Base-by-base conservation (phyloP, 805 yeast species). In the Candida rishiriensis region DNA sequence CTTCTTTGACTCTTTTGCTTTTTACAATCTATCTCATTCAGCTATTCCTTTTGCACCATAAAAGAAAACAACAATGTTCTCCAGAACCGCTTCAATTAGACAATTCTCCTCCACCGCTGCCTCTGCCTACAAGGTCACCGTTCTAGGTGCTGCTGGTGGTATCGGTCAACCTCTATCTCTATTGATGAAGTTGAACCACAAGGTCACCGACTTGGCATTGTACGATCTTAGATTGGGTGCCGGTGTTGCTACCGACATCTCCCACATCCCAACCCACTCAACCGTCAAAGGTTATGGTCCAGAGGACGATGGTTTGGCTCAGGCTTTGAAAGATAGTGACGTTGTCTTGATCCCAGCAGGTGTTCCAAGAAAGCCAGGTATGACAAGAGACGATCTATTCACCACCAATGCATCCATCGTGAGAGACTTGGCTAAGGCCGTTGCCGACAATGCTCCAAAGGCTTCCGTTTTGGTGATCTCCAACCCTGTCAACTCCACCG, bases 331-430 rank as follows among this genome's bases (percentile, higher is more conserved):
- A 41, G 89, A 83, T 40, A 79, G 96, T 41, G 95, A 89, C 58
- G 82, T 90, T 48, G 90, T 90, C 42, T 78, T 90, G 47, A 87
- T 90, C 69, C 97, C 97, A 64, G 97, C 97, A 46, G 97, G 97
- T 76, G 95, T 90, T 47, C 97, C 95, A 75, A 87, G 95, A 81
- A 90, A 89, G 76, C 97, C 97, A 56, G 97, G 97, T 69, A 90
- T 90, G 97, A 88, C 97, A 63, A 86, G 97, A 77, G 97, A 90
- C 68, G 97, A 90, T 66, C 76, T 90, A 61, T 90, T 90, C 83
- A 84, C 87, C 76, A 90, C 95, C 75, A 90, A 90, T 64, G 97
- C 97, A 42, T 84, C 95, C 41, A 90, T 90, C 68, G 97, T 90
- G 52, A 83, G 93, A 66, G 96, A 87, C 69, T 78, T 90, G 68